phyloP scores from a whole-genome alignment of 306 rosid genomes.

The Medicago arabica region DNA sequence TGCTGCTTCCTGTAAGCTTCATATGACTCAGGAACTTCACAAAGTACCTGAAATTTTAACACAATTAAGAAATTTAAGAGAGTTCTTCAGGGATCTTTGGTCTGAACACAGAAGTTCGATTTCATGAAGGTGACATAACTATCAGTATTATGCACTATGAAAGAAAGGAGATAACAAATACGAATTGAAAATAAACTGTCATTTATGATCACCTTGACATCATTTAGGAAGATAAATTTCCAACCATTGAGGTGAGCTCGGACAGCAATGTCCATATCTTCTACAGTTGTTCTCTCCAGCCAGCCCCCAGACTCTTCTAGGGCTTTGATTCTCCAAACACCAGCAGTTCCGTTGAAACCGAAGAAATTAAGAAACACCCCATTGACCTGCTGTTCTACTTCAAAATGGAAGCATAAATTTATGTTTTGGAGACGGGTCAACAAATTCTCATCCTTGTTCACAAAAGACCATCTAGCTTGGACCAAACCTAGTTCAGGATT shows the following conservation, averaged over 20 bases:
- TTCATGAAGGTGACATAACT: background rate
- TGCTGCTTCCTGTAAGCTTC: conserved; percentile 98
- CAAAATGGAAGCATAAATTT: conserved; percentile 94
- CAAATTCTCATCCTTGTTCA: conserved; percentile 93
- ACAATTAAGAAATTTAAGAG: conserved; percentile 16
- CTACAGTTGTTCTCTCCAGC: conserved; percentile 95
- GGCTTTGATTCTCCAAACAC: conserved; percentile 97
- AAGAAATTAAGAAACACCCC: conserved; percentile 88
- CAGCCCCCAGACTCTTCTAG: conserved; percentile 96
- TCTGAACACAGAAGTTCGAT: background rate
- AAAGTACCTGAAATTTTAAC: conserved; percentile 67
- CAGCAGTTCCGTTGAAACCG: conserved; percentile 99
- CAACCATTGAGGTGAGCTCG: conserved; percentile 97
- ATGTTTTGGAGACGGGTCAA: conserved; percentile 96
- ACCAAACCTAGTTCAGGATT: conserved; percentile 83
- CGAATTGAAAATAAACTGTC: background rate
- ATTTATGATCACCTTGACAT: conserved; percentile 77
- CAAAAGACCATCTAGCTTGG: conserved; percentile 96
- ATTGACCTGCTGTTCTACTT: conserved; percentile 98
- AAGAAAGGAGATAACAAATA: conserved; percentile 31
- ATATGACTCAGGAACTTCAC: conserved; percentile 95
- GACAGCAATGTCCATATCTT: conserved; percentile 97
- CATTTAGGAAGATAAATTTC: conserved; percentile 90
- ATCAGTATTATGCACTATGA: background rate
- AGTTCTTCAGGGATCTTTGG: conserved; percentile 13